Base-by-base conservation (phyloP, 2,329 filamentous ascomycete species). In the Aspergillus pseudoviridinutans region DNA sequence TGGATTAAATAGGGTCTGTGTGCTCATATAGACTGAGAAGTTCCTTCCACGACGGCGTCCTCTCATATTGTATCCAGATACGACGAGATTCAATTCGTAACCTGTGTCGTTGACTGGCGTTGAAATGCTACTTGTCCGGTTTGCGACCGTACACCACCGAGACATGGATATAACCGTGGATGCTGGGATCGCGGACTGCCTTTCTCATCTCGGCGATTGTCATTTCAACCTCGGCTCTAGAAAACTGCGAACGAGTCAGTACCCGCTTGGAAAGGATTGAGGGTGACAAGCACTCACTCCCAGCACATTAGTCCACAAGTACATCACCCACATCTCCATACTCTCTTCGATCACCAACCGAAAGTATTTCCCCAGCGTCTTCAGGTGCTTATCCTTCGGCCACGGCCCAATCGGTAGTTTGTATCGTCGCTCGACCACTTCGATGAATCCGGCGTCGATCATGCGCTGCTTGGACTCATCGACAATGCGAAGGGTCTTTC, bases 281-380 rank as follows among this genome's bases (percentile, higher is more conserved):
- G 47, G 24, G 9, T 9, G 47, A 29, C 28, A 50, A 29, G 14
- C 29, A 58, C 57, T 63, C 57, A 61, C 68, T 56, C 67, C 66
- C 28, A 69, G 59, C 41, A 66, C 55, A 17, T 56, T 64, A 4
- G 68, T 69, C n/a, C 65, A 54, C 17, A 69, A 56, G 10, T 62
- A 57, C 60, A 72, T 60, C 17, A 58, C 57, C 69, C 70, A 72
- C 6, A 67, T 67, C 51, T 72, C 68, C 49, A 71, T 59, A 0
- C 70, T 68, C 3, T 60, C 61, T 35, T 71, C 66, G 59, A 64
- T 65, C 41, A 66, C 64, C 17, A 64, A 55, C 24, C 62, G 62
- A 46, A 64, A 59, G 59, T 64, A 69, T 3, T 54, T 54, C 9
- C 64, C 68, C 9, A 70, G 51, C 22, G 66, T 55, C 38, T 66